These are phyloP conservation scores for Camellia japonica DNA, from an alignment of 148 eudicot species.

Conservation along the genomic window DNA sequence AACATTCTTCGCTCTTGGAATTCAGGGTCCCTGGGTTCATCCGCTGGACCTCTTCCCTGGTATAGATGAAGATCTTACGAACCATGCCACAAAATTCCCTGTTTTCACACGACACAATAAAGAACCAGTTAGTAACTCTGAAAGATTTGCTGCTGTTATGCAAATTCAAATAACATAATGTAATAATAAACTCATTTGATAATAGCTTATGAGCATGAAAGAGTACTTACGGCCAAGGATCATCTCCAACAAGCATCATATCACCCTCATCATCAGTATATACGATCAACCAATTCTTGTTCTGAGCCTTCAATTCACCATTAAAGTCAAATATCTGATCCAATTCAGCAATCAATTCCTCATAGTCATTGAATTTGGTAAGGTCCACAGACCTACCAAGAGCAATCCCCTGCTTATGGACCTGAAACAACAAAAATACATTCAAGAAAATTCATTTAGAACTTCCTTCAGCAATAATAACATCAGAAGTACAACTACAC, in stretches of 20 bases:
- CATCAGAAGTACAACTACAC: neutral
- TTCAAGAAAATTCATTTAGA: neutral
- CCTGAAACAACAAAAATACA: conserved; percentile 43
- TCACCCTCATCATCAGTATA: conserved; percentile 97
- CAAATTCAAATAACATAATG: neutral
- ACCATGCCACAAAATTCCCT: conserved; percentile 96
- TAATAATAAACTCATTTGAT: neutral
- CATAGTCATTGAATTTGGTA: conserved; percentile 71
- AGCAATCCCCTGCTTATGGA: conserved; percentile 91
- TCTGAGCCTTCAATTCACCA: conserved; percentile 67
- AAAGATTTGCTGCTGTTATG: neutral
- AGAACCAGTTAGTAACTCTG: neutral
- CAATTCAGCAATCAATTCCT: conserved; percentile 73
- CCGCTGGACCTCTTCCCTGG: conserved; percentile 86
- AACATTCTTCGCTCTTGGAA: conserved; percentile 52
- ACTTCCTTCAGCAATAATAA: neutral
- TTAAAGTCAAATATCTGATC: conserved; percentile 74
- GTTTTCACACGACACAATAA: conserved; percentile 11
- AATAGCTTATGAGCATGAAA: neutral
- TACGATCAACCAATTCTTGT: conserved; percentile 80
- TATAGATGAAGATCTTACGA: conserved; percentile 80
- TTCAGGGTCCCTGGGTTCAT: conserved; percentile 67
- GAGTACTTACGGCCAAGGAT: conserved; percentile 88
- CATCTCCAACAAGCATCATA: conserved; percentile 99
- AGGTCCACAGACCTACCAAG: conserved; percentile 97